phyloP scores from a whole-genome alignment of 768 basidiomycete species.

The Boletus coccyginus region DNA sequence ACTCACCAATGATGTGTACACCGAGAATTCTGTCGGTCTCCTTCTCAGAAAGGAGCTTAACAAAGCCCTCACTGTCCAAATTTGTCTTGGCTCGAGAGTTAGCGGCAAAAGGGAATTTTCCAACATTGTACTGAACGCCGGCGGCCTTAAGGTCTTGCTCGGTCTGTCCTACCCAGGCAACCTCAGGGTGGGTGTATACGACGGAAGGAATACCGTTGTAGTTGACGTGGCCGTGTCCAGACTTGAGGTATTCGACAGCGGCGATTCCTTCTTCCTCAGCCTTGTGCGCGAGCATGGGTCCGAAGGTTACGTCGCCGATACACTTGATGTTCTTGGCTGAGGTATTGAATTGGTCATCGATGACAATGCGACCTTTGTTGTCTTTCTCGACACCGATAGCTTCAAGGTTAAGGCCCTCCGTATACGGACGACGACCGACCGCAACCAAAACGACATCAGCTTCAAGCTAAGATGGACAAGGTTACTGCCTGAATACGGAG shows the following conservation, averaged over 20 bases:
- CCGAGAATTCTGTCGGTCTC: constrained; percentile 96
- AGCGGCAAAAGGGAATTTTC: constrained; percentile 93
- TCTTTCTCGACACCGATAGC: constrained; percentile 91
- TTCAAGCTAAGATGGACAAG: constrained; percentile 54
- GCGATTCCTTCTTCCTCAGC: constrained; percentile 98
- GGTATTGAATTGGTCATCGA: constrained; percentile 72
- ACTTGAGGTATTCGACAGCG: constrained; percentile 89
- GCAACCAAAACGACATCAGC: constrained; percentile 95
- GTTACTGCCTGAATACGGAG: not conserved
- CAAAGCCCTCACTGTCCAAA: constrained; percentile 87
- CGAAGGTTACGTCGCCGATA: constrained; percentile 98
- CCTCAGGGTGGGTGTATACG: constrained; percentile 80
- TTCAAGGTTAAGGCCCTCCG: constrained; percentile 83
- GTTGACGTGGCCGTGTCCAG: constrained; percentile 96
- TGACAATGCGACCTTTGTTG: constrained; percentile 66
- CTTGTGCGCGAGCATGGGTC: constrained; percentile 99
- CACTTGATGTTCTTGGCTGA: constrained; percentile 87
- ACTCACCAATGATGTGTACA: constrained; percentile 83
- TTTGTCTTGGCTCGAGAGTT: constrained; percentile 99
- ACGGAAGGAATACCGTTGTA: constrained; percentile 94
- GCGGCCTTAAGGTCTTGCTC: constrained; percentile 90
- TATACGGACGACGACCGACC: constrained; percentile 92
- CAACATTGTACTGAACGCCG: constrained; percentile 87
- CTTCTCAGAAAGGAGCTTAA: constrained; percentile 93
- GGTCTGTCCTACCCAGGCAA: constrained; percentile 85